Base-by-base conservation (phyloP, 2,329 filamentous ascomycete genomes). In the Didymella arachidicola region DNA sequence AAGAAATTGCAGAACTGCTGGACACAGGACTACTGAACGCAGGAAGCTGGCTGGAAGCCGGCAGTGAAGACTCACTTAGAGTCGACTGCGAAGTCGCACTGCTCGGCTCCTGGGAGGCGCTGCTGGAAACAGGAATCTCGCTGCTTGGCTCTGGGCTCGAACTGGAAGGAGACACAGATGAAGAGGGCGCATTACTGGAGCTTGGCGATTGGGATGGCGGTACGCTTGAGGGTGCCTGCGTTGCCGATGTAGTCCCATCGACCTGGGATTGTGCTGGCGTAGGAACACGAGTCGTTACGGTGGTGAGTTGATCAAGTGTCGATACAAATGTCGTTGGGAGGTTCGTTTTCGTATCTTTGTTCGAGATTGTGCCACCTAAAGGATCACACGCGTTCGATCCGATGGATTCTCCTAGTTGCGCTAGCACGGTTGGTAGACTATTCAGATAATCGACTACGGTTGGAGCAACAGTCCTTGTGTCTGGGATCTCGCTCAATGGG, bases 361-460 rank as follows among this genome's bases (percentile, higher is more conserved):
- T 22, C 22, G 22, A 22, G 22, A 22, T 22, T 22, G 22, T 22
- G 22, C 16, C 34, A 38, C n/a, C 59, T 4, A 75, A 55, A 1
- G 74, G 74, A 50, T 77, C 74, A 46, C 74, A 77, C 10, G 74
- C 74, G 22, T 22, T 22, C n/a, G 57, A 4, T 10, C 67, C 69
- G 44, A 77, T 76, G 0, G 65, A 26, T 2, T 54, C 26, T 3
- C 71, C 72, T 7, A 77, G 68, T 41, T 77, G 75, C 22, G 62
- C 61, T 2, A 61, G 44, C 2, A 77, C 69, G 0, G 72, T 75
- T 1, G 70, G 63, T 0, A 72, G 57, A 3, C 53, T 58, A 18
- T 77, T 76, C 3, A 77, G 62, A 46, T 76, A 76, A 1, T 38
- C 30, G 2, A 76, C 68, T 1, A 77, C 67, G 3, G 59, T 61